Conservation (phyloP, 495 filamentous ascomycete species). For the Thozetella sp. region DNA sequence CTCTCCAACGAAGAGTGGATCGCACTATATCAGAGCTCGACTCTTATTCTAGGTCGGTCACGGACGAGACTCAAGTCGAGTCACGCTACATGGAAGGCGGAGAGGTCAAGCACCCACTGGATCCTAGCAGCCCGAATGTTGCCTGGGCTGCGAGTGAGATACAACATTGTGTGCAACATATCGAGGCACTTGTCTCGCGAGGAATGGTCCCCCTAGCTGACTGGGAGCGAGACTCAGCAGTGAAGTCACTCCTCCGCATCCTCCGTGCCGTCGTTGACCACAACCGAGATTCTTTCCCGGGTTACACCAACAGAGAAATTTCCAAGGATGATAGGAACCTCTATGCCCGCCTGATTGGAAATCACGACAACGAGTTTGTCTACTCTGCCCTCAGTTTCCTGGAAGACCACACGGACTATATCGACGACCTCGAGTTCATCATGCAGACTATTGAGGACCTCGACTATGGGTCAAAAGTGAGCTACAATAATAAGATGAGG, state of each 20-base stretch:
- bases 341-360: conserved; percentile 36
- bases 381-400: conserved; percentile 35
- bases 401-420: conserved; percentile 33
- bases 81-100: conserved; percentile 19
- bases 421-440: conserved; percentile 29
- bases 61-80: conserved; percentile 5
- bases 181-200: conserved; percentile 32
- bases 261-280: conserved; percentile 34
- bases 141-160: conserved; percentile 42
- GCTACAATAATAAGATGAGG: conserved; percentile 28
- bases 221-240: conserved; percentile 35
- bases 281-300: conserved; percentile 25
- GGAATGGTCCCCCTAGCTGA: conserved; percentile 30
- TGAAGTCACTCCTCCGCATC: conserved; percentile 37
- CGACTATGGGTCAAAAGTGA: conserved; percentile 22
- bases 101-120: conserved; percentile 18
- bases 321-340: conserved; percentile 30
- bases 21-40: conserved; percentile 40
- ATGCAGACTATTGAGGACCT: conserved; percentile 14
- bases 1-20: conserved; percentile 33
- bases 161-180: conserved; percentile 25
- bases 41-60: conserved; percentile 21
- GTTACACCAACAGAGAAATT: conserved; percentile 4
- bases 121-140: conserved; percentile 9
- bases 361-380: conserved; percentile 34